Conservation (phyloP, 495 filamentous ascomycete species). For the Xylaria intraflava region DNA sequence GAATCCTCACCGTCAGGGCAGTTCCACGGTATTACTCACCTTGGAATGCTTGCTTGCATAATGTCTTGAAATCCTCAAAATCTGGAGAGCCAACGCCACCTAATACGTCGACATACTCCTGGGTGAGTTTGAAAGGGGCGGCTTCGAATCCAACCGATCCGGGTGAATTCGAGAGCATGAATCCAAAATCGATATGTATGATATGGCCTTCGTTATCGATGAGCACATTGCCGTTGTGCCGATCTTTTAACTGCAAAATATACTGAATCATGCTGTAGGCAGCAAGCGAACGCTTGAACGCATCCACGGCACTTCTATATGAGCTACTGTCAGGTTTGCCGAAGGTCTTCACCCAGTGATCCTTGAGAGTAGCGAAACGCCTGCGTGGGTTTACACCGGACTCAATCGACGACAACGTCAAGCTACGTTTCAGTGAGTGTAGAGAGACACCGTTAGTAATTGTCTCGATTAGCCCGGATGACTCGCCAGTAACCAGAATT, state of each 20-base stretch:
- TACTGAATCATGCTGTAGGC: conserved; percentile 73
- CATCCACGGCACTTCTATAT: conserved; percentile 58
- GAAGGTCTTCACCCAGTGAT: conserved; percentile 72
- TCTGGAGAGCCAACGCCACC: conserved; percentile 56
- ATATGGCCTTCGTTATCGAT: conserved; percentile 75
- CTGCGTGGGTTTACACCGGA: conserved; percentile 58
- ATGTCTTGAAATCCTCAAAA: conserved; percentile 59
- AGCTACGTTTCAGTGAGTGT: conserved; percentile 66
- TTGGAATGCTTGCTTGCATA: conserved; percentile 72
- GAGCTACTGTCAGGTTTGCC: conserved; percentile 54
- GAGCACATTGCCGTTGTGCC: conserved; percentile 75
- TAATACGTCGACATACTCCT: conserved; percentile 70
- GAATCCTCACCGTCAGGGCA: neutral
- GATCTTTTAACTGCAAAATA: conserved; percentile 68
- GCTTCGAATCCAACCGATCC: conserved; percentile 72
- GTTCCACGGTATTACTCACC: conserved; percentile 31
- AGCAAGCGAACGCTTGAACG: conserved; percentile 63
- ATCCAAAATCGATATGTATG: conserved; percentile 77
- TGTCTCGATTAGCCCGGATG: conserved; percentile 70
- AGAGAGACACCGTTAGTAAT: conserved; percentile 74
- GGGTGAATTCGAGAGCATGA: conserved; percentile 75
- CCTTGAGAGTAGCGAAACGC: conserved; percentile 63
- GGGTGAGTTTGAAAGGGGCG: conserved; percentile 71
- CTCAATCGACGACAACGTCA: conserved; percentile 61
- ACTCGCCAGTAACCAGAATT: conserved; percentile 71